phyloP scores from a whole-genome alignment of 305 asterid genomes.

The Solanum hybrid region DNA sequence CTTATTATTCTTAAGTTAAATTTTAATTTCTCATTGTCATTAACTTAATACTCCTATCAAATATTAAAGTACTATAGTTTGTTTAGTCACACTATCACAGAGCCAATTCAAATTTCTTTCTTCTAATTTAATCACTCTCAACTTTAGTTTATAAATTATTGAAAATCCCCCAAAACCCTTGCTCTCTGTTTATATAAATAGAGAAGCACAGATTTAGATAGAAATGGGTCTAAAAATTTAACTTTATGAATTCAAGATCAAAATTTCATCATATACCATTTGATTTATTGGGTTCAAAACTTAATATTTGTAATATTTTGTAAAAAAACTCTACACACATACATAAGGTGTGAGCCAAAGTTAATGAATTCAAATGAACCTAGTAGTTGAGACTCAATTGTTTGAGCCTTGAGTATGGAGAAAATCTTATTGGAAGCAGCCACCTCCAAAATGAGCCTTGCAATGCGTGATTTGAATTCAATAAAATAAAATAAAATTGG shows the following conservation, averaged over 20 bases:
- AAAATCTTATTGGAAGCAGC: not conserved
- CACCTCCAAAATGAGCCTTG: not conserved
- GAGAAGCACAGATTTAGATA: not conserved
- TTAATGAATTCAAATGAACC: not conserved
- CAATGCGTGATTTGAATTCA: not conserved
- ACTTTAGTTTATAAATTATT: not conserved
- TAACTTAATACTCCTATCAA: not conserved
- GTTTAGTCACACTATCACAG: not conserved
- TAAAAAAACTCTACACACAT: not conserved
- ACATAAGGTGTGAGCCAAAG: not conserved
- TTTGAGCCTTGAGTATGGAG: not conserved
- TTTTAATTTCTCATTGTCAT: not conserved
- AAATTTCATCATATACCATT: not conserved
- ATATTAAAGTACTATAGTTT: not conserved
- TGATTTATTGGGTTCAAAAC: not conserved
- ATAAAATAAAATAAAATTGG: not conserved
- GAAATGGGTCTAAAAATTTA: not conserved
- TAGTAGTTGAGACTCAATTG: not conserved
- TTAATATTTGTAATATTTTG: not conserved
- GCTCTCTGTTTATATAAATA: not conserved
- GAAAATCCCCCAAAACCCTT: not conserved
- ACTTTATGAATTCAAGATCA: not conserved
- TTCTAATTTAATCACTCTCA: not conserved
- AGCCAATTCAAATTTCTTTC: not conserved
- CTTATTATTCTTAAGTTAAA: not conserved